Evolutionary conservation across 1,284 basidiomycete genomes (phyloP).

Genomic region (Cryptococcus sp.): DNA sequence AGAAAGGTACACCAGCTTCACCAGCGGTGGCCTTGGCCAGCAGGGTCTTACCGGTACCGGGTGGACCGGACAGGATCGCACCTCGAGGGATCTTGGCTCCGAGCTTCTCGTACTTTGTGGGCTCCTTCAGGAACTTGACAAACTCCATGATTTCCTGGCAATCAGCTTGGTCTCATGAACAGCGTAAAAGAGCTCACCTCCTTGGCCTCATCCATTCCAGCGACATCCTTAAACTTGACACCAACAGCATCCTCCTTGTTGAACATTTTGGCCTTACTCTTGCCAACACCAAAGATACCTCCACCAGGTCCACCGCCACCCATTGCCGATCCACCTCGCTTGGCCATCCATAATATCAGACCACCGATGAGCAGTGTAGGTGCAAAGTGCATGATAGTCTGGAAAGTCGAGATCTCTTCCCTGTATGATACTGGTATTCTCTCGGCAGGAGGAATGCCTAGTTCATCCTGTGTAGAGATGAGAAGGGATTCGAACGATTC

Average conservation of each 20-base stretch:
- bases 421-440: slow-evolving; percentile 96
- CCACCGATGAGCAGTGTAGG: slow-evolving; percentile 90
- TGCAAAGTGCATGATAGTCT: slow-evolving; percentile 83
- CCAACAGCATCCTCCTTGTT: slow-evolving; percentile 96
- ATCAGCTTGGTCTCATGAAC: slow-evolving; percentile 1
- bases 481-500: slow-evolving; percentile 95
- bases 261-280: slow-evolving; percentile 91
- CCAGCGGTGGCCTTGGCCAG: slow-evolving; percentile 98
- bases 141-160: slow-evolving; percentile 94
- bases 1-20: slow-evolving; percentile 94
- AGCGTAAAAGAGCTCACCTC: slow-evolving; percentile 50
- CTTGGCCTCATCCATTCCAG: slow-evolving; percentile 99
- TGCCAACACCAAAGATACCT: slow-evolving; percentile 96
- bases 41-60: slow-evolving; percentile 97
- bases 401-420: slow-evolving; percentile 83
- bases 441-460: slow-evolving; percentile 85
- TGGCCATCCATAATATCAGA: slow-evolving; percentile 83
- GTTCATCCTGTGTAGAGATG: slow-evolving; percentile 87
- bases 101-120: slow-evolving; percentile 87
- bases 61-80: slow-evolving; percentile 95
- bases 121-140: slow-evolving; percentile 98
- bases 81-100: slow-evolving; percentile 99
- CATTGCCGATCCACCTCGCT: slow-evolving; percentile 62
- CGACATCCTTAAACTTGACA: slow-evolving; percentile 91
- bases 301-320: slow-evolving; percentile 63